Base-by-base conservation (phyloP, 2,329 filamentous ascomycete genomes). In the Ramularia collo-cygni region DNA sequence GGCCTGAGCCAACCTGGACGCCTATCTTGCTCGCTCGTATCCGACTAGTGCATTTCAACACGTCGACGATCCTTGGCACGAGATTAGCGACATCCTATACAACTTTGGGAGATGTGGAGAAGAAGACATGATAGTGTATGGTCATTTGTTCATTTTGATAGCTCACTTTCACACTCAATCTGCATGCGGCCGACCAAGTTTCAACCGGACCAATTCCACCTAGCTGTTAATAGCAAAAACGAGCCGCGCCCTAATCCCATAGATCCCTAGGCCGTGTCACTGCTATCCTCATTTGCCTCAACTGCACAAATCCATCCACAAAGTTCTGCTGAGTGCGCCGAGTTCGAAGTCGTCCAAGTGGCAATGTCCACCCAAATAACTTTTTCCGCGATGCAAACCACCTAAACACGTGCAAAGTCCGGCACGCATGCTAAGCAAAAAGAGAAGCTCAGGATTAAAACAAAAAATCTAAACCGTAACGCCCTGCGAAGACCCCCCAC, bases 221-320 rank as follows among this genome's bases (percentile, higher is more conserved):
- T 10, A 24, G 21, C 21, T 24, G 10, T 6, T 10, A 24, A 10
- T 35, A 17, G 17, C 17, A 33, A 15, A 14, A 33, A 14, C 12
- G 12, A 33, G 6, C 15, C 30, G n/a, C 30, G n/a, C 12, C 13
- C 17, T 21, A 12, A 35, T 17, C 14, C 32, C 32, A 17, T 21
- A 24, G 21, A 24, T 24, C 21, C 21, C 6, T 24, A 24, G 21
- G 21, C 21, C 21, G 21, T 24, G 21, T 33, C 12, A 4, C 18
- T n/a, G 9, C 30, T 17, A 15, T 33, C 30, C 10, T 18, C 15
- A 14, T 9, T 15, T 8, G n/a, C 10, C 14, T n/a, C 16, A 21
- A 18, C 18, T 35, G 32, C 32, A 35, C 32, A 35, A 21, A 3
- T 35, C 28, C 38, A 38, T 38, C 35, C 40, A 38, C 40, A 42